A percentile compares a stretch with the other conserved stretches of the same genome.
Evolutionary conservation across 2,329 filamentous ascomycete species (phyloP).

Genomic region (Didymella segeticola): DNA sequence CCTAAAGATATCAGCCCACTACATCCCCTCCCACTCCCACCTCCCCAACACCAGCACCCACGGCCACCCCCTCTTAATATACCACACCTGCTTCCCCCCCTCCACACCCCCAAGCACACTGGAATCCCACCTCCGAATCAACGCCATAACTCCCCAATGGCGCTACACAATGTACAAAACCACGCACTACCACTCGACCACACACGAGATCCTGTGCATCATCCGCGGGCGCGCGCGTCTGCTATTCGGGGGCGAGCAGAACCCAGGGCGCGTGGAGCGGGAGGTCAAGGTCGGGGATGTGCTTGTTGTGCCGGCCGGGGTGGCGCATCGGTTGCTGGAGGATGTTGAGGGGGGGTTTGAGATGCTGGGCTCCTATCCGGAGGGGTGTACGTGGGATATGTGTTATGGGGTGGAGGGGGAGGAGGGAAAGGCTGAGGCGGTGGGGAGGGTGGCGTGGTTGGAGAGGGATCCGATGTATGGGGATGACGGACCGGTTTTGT

Average conservation of each 20-base stretch:
- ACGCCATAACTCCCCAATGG: constrained; percentile 68
- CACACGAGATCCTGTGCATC: constrained; percentile 71
- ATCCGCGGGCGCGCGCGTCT: constrained; percentile 64
- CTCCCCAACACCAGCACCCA: constrained; percentile 72
- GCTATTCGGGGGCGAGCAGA: constrained; percentile 71
- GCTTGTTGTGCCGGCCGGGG: constrained; percentile 69
- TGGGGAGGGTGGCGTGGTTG: constrained; percentile 63
- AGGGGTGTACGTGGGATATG: constrained; percentile 70
- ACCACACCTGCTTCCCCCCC: constrained; percentile 64
- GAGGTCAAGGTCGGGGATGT: constrained; percentile 66
- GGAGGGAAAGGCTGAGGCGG: constrained; percentile 58
- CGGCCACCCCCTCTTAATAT: constrained; percentile 69
- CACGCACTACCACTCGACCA: constrained; percentile 71
- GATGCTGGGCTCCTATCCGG: constrained; percentile 73
- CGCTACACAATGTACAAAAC: constrained; percentile 71
- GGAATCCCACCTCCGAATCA: constrained; percentile 61
- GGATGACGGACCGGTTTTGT: constrained; percentile 33
- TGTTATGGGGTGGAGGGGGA: constrained; percentile 67
- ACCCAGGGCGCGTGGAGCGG: constrained; percentile 63
- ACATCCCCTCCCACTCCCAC: constrained; percentile 63
- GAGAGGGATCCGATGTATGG: constrained; percentile 62
- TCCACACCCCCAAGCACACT: constrained; percentile 57
- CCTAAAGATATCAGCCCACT: constrained; percentile 63
- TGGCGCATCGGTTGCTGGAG: constrained; percentile 68
- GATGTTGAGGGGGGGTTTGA: constrained; percentile 64